Evolutionary conservation across 2,329 filamentous ascomycete species (phyloP).

Genomic region (Sphaerostilbella broomeana): DNA sequence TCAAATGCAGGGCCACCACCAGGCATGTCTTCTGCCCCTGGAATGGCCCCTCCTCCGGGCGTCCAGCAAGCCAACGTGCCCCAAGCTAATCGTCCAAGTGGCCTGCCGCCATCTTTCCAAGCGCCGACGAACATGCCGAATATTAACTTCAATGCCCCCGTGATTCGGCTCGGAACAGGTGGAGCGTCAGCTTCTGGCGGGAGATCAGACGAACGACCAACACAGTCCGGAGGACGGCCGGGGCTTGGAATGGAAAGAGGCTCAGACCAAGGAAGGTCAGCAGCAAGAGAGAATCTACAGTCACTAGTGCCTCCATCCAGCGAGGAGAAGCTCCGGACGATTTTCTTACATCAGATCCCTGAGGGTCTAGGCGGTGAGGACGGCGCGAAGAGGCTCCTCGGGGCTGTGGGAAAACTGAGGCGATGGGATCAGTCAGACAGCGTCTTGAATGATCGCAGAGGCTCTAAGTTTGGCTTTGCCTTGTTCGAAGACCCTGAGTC

Average conservation of each 20-base stretch:
- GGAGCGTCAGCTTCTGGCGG: constrained; percentile 51
- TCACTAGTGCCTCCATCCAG: constrained; percentile 72
- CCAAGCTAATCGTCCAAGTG: constrained; percentile 73
- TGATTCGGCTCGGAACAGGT: constrained; percentile 89
- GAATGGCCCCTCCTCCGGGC: constrained; percentile 70
- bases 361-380: constrained; percentile 71
- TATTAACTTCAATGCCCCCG: constrained; percentile 96
- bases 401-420: constrained; percentile 68
- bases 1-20: constrained; percentile 60
- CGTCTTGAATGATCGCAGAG: constrained; percentile 60
- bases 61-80: constrained; percentile 67
- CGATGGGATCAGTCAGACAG: constrained; percentile 75
- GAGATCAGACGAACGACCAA: constrained; percentile 32
- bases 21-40: constrained; percentile 74
- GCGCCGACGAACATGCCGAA: constrained; percentile 87
- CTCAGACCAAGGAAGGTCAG: constrained; percentile 60
- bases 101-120: constrained; percentile 78
- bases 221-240: constrained; percentile 33
- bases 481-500: constrained; percentile 91
- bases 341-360: constrained; percentile 83
- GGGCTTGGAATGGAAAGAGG: constrained; percentile 57
- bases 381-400: constrained; percentile 70
- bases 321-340: constrained; percentile 86
- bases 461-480: constrained; percentile 86
- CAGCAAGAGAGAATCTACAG: constrained; percentile 61